Conservation (phyloP, 129 eudicot species). For the Centella asiatica region DNA sequence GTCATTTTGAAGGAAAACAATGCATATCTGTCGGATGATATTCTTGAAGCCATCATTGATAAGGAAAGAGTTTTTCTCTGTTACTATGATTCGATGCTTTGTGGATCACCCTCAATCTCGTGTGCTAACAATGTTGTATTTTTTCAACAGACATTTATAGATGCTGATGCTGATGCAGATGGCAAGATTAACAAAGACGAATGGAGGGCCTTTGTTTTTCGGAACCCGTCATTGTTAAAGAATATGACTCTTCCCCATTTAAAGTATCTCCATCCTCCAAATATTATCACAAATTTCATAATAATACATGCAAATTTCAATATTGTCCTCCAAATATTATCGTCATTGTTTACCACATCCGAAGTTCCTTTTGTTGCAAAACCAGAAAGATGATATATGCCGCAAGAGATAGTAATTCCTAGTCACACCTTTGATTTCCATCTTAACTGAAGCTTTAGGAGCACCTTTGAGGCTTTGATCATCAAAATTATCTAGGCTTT, state of each 20-base stretch:
- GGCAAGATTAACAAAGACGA: conserved; percentile 55
- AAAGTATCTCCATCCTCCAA: conserved; percentile 22
- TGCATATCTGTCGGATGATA: conserved; percentile 35
- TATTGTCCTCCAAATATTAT: too few species aligned
- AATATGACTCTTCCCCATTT: conserved; percentile 64
- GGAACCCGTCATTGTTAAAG: conserved; percentile 49
- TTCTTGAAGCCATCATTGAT: conserved; percentile 42
- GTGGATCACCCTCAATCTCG: not conserved
- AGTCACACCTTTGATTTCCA: too few species aligned
- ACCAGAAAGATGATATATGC: too few species aligned
- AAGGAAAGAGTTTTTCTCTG: conserved; percentile 25
- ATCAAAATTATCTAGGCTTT: too few species aligned
- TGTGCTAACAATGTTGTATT: not conserved
- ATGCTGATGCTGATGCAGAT: conserved; percentile 49
- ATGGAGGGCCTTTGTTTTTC: conserved; percentile 43
- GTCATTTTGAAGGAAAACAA: conserved; percentile 47
- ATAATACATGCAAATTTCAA: too few species aligned
- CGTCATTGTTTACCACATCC: too few species aligned
- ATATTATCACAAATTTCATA: not conserved
- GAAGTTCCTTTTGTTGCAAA: too few species aligned
- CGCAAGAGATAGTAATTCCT: too few species aligned
- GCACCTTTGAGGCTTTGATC: too few species aligned
- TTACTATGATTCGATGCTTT: not conserved
- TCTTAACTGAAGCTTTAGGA: too few species aligned
- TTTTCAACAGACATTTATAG: conserved; percentile 40